phyloP scores from a whole-genome alignment of 2,329 filamentous ascomycete species.

The Colletotrichum tropicicola region DNA sequence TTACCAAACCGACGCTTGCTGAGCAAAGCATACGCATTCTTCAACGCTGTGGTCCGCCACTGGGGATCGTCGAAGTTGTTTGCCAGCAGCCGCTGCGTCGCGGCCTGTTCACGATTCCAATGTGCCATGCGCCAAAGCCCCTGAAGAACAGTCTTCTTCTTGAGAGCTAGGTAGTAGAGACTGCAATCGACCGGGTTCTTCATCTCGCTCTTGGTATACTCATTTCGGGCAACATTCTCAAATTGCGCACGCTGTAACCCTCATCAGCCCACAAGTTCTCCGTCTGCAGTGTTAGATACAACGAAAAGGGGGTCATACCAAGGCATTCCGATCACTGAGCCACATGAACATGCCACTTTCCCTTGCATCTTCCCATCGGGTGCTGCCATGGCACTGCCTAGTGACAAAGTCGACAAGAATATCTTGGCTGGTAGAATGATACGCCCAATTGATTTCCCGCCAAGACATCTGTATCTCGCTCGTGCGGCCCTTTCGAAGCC shows the following conservation, averaged over 20 bases:
- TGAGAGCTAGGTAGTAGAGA: conserved; percentile 88
- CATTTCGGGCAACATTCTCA: conserved; percentile 89
- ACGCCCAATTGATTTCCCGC: conserved; percentile 88
- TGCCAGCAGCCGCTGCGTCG: conserved; percentile 81
- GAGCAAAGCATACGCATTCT: conserved; percentile 95
- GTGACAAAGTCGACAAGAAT: conserved; percentile 87
- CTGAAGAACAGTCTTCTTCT: conserved; percentile 89
- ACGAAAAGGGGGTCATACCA: conserved; percentile 64
- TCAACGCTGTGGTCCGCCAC: conserved; percentile 89
- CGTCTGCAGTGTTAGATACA: neutral
- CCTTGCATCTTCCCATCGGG: conserved; percentile 86
- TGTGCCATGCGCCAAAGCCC: conserved; percentile 94
- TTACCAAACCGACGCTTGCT: conserved; percentile 87
- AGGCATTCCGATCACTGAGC: conserved; percentile 78
- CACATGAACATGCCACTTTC: conserved; percentile 96
- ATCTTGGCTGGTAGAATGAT: conserved; percentile 86
- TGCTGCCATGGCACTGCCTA: conserved; percentile 78
- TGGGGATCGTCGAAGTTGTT: conserved; percentile 90
- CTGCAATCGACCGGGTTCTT: conserved; percentile 93
- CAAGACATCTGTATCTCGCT: conserved; percentile 74
- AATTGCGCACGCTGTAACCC: conserved; percentile 74
- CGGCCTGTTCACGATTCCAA: conserved; percentile 86
- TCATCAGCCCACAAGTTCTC: neutral
- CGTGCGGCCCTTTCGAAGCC: conserved; percentile 72
- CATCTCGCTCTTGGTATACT: conserved; percentile 87